A percentile compares a stretch with the other conserved stretches of the same genome.
Conservation (phyloP, 306 rosid genomes). For the Acacia melanoxylon region DNA sequence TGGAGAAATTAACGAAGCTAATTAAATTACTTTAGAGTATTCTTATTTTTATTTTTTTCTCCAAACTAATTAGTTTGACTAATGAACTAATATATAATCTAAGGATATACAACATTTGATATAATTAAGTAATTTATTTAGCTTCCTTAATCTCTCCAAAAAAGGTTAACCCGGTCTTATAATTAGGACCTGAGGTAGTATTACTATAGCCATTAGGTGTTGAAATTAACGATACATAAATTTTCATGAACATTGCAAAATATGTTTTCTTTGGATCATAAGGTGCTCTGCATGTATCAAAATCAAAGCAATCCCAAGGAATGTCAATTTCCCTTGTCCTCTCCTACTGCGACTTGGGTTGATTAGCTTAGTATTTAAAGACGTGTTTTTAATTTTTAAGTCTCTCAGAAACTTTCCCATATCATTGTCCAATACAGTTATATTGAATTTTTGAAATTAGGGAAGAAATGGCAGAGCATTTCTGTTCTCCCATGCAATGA, state of each 20-base stretch:
- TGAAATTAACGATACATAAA: background rate
- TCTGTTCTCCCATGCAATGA: conserved; percentile 96
- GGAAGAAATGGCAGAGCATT: conserved; percentile 94
- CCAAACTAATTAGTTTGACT: too few relatives aligned
- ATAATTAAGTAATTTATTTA: too few relatives aligned
- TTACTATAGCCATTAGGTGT: background rate
- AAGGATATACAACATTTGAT: too few relatives aligned
- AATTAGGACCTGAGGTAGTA: too few relatives aligned
- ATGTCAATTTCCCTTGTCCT: conserved; percentile 10
- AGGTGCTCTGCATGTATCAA: background rate
- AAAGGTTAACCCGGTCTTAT: too few relatives aligned
- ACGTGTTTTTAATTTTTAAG: conserved; percentile 11
- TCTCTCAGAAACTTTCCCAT: background rate
- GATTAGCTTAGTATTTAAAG: conserved; percentile 5
- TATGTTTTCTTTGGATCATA: conserved; percentile 10
- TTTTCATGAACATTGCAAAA: conserved; percentile 7
- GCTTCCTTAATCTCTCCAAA: too few relatives aligned
- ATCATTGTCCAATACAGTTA: conserved; percentile 36
- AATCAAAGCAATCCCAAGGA: conserved; percentile 16
- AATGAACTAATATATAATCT: too few relatives aligned
- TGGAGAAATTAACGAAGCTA: too few relatives aligned
- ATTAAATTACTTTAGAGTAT: too few relatives aligned
- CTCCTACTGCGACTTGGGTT: conserved; percentile 7
- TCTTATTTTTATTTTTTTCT: too few relatives aligned
- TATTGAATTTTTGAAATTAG: conserved; percentile 40